Evolutionary conservation across 257 asterid genomes (phyloP).

Genomic region (Henckelia pumila): DNA sequence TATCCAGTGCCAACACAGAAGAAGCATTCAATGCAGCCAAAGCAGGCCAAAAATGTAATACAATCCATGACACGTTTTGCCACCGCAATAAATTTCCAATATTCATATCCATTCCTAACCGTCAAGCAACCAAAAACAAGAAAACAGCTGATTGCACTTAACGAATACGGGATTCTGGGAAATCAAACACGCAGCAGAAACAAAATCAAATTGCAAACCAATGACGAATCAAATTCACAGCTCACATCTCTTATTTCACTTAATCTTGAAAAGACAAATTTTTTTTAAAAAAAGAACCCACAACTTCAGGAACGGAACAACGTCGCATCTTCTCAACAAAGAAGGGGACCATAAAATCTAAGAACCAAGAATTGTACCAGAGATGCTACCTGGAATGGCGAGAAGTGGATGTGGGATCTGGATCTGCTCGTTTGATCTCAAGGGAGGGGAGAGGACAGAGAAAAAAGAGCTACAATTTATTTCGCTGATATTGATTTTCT

Average conservation of each 20-base stretch:
- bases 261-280: neutral
- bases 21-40: neutral
- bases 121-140: neutral
- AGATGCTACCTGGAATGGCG: slow-evolving; percentile 30
- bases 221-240: neutral
- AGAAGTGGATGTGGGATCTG: slow-evolving; percentile 43
- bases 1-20: neutral
- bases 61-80: neutral
- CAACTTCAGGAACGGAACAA: neutral
- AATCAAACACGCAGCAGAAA: neutral
- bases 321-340: neutral
- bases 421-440: slow-evolving; percentile 36
- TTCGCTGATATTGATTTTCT: neutral
- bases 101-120: neutral
- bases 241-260: neutral
- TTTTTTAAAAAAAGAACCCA: no score
- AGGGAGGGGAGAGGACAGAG: neutral
- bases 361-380: neutral
- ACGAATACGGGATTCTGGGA: neutral
- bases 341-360: neutral
- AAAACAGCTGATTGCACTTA: neutral
- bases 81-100: neutral
- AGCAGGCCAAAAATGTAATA: neutral
- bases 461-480: neutral
- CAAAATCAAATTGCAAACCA: neutral